Evolutionary conservation across 2,329 filamentous ascomycete species (phyloP), one percentile per base, ranked within the genome.

Genomic region (Fonsecaea nubica): DNA sequence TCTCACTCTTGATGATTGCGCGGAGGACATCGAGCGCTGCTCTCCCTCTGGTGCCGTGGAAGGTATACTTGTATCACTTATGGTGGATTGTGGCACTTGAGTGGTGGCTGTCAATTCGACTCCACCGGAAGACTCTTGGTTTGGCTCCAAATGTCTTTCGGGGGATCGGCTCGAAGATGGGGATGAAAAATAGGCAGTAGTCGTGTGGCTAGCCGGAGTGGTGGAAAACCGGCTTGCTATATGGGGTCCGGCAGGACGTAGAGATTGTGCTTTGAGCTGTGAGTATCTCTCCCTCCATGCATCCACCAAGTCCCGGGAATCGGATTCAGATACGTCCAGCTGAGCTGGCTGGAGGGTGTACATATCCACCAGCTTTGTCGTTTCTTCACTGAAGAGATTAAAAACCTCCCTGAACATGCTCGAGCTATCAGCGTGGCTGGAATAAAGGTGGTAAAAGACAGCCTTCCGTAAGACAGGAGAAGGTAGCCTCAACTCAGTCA

Each of bases 401-500:
- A 40, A 4, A 40, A 62, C 58, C 18, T n/a, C 7, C 15, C 10
- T 9, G 5, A 52, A 25, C 52, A 36, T 63, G 15, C 21, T n/a
- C 15, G 38, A 21, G 45, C 63, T 52, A 33, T 53, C 38, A 25
- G 13, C 10, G 13, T 9, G 7, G 13, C n/a, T 30, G 6, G 35
- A 32, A 13, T 62, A 57, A 15, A 64, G 53, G 9, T 42, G 42
- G 35, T 32, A 35, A 30, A 62, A 69, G 15, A 69, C 35, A 12
- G 58, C 63, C 50, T 56, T 58, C 32, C 58, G 67, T 1, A 71
- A 58, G 9, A 61, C 38, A 4, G 62, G 33, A 6, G 69, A 71
- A 18, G 62, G 45, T n/a, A 68, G 52, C 35, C 40, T 52, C 55
- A 65, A 32, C 5, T 21, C 6, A 36, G 36, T 45, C 30, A 54